These are phyloP conservation scores for Penicillium psychrosexuale DNA, from an alignment of 2,329 filamentous ascomycete species.

Conservation along the genomic window DNA sequence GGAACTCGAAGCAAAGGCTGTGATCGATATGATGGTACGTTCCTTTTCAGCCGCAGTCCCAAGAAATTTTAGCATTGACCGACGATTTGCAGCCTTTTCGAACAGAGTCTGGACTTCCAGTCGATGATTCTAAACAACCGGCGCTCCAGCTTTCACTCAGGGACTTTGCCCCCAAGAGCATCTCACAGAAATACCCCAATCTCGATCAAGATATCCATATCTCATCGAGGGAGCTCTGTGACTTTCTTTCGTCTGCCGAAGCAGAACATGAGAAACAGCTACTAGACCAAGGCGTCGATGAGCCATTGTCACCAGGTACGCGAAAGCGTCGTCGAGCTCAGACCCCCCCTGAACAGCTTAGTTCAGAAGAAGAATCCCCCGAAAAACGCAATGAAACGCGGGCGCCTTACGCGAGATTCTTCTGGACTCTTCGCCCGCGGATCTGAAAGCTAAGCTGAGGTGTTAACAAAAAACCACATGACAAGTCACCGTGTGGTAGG, in stretches of 20 bases:
- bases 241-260: slow-evolving; percentile 1
- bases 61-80: not conserved
- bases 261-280: too few relatives aligned
- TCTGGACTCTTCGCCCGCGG: too few relatives aligned
- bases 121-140: not conserved
- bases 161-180: not conserved
- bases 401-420: too few relatives aligned
- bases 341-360: too few relatives aligned
- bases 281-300: too few relatives aligned
- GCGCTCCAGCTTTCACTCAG: not conserved
- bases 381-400: too few relatives aligned
- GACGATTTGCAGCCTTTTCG: slow-evolving; percentile 6
- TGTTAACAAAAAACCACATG: too few relatives aligned
- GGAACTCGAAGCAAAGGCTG: not conserved
- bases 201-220: slow-evolving; percentile 7
- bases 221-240: slow-evolving; percentile 8
- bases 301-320: too few relatives aligned
- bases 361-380: too few relatives aligned
- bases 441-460: too few relatives aligned
- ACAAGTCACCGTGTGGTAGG: too few relatives aligned
- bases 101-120: slow-evolving; percentile 5
- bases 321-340: too few relatives aligned
- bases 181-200: not conserved
- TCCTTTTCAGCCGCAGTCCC: not conserved
- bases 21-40: not conserved